Conservation (phyloP, 352 stramenopile species). For the Thraustochytrium striatum region DNA sequence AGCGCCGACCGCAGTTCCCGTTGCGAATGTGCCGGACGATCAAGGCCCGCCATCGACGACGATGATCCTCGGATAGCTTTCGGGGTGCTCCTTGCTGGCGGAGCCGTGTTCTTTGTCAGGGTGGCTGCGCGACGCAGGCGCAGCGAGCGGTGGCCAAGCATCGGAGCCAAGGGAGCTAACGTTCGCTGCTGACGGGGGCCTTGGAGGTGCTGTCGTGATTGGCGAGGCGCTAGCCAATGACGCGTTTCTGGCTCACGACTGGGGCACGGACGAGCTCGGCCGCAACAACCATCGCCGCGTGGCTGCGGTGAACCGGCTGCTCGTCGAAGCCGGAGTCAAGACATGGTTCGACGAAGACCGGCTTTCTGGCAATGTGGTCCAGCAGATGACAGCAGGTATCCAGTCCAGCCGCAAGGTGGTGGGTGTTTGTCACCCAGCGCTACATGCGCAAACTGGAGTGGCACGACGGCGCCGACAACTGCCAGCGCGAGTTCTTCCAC, state of each 20-base stretch:
- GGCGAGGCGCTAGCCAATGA: too few species aligned
- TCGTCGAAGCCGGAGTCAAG: background rate
- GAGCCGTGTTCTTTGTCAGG: too few species aligned
- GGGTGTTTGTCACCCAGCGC: slow-evolving; percentile 3
- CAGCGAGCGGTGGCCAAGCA: too few species aligned
- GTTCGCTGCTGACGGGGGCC: too few species aligned
- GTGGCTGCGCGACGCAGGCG: too few species aligned
- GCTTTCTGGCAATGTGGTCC: background rate
- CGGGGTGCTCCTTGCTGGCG: too few species aligned
- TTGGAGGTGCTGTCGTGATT: too few species aligned
- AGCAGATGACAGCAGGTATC: background rate
- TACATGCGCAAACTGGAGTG: slow-evolving; percentile 9
- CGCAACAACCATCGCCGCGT: background rate
- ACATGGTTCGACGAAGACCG: slow-evolving; percentile 18
- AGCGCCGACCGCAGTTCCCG: too few species aligned
- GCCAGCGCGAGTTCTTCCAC: background rate
- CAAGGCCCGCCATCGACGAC: too few species aligned
- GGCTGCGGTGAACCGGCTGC: background rate
- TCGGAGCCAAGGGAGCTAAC: too few species aligned
- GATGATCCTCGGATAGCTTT: too few species aligned
- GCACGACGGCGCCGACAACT: background rate
- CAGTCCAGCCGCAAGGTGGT: background rate
- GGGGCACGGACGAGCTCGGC: slow-evolving; percentile 15
- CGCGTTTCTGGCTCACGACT: slow-evolving; percentile 24
- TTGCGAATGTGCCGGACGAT: too few species aligned